Evolutionary conservation across 345 rosid genomes (phyloP).

Genomic region (Gossypium rotundifolium): DNA sequence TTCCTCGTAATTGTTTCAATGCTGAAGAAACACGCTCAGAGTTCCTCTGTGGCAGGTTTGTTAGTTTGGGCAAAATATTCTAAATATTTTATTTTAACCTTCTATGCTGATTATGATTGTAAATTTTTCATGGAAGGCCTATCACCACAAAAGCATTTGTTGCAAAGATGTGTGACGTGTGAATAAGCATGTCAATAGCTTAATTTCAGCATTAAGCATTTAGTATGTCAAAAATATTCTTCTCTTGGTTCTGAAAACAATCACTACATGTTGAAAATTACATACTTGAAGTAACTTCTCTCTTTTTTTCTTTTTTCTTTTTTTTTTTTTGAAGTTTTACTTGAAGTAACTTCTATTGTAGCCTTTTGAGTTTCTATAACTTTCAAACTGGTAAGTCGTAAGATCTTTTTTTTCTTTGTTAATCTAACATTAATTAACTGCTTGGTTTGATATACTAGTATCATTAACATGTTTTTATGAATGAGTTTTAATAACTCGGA

Average conservation of each 20-base stretch:
- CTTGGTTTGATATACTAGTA: neutral
- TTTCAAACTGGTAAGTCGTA: neutral
- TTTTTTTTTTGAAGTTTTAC: no score
- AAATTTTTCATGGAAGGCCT: neutral
- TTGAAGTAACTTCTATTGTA: neutral
- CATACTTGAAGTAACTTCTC: neutral
- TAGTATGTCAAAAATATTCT: no score
- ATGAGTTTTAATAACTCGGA: neutral
- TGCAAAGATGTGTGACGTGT: neutral
- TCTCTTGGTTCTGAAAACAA: neutral
- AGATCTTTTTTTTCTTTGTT: neutral
- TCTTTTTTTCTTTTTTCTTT: no score
- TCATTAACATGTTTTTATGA: neutral
- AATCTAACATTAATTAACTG: no score
- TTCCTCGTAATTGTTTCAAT: conserved; percentile 1
- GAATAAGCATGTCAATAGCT: neutral
- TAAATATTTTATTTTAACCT: neutral
- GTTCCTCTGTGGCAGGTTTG: conserved; percentile 16
- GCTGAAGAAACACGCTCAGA: neutral
- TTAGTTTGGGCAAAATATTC: neutral
- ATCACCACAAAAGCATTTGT: neutral
- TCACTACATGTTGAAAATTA: neutral
- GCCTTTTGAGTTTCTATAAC: neutral
- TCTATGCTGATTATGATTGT: neutral
- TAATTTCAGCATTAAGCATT: neutral